A percentile compares a stretch with the other conserved stretches of the same genome.
These are phyloP conservation scores for Pseudopithomyces maydicus DNA, from an alignment of 2,329 filamentous ascomycete species.

Conservation along the genomic window DNA sequence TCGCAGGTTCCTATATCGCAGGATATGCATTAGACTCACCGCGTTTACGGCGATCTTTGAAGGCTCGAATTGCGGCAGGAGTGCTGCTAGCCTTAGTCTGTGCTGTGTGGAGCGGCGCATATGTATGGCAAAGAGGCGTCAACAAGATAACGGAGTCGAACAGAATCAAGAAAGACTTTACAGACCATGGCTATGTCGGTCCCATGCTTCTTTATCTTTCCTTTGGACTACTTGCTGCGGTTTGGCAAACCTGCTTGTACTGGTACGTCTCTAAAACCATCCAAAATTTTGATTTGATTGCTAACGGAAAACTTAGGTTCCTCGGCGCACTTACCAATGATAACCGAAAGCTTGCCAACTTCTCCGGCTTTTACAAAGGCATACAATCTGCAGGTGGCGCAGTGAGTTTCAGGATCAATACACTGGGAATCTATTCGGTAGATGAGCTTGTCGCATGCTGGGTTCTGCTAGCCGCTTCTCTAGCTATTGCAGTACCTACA, in stretches of 20 bases:
- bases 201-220: conserved; percentile 88
- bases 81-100: conserved; percentile 71
- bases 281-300: background rate
- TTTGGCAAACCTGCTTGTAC: conserved; percentile 87
- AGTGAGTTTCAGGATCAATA: conserved; percentile 72
- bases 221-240: conserved; percentile 84
- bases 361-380: conserved; percentile 85
- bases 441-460: conserved; percentile 75
- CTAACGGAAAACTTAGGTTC: conserved; percentile 59
- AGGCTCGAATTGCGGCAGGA: conserved; percentile 66
- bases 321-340: conserved; percentile 93
- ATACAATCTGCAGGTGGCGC: conserved; percentile 83
- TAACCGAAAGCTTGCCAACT: conserved; percentile 84
- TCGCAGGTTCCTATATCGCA: conserved; percentile 71
- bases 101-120: conserved; percentile 79
- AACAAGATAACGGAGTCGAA: conserved; percentile 37
- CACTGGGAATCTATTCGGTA: conserved; percentile 61
- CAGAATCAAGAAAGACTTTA: conserved; percentile 62
- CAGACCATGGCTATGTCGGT: conserved; percentile 67
- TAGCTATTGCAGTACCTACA: conserved; percentile 76
- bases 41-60: conserved; percentile 62
- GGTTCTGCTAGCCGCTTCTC: conserved; percentile 71
- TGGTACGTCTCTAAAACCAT: conserved; percentile 60
- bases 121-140: conserved; percentile 70
- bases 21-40: conserved; percentile 68